These are phyloP conservation scores for Leucogyrophana mollusca DNA, from an alignment of 768 basidiomycete genomes.

Conservation along the genomic window DNA sequence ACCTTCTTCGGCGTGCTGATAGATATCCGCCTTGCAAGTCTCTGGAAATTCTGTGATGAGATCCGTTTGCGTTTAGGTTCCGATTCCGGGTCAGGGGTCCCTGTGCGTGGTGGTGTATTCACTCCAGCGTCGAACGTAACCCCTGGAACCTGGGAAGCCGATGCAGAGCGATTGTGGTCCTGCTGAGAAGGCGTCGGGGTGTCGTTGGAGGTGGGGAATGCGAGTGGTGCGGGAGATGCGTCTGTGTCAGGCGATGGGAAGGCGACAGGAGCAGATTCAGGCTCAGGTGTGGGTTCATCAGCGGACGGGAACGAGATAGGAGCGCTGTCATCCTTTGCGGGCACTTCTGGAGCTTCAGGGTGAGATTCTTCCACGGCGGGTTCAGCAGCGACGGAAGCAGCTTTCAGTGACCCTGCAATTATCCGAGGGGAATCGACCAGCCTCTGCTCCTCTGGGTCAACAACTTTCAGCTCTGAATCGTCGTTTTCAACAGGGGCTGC, in stretches of 20 bases:
- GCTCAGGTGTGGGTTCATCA: conserved; percentile 14
- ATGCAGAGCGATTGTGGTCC: conserved; percentile 25
- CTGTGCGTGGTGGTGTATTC: conserved; percentile 60
- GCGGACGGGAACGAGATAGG: conserved; percentile 35
- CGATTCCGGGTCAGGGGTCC: conserved; percentile 73
- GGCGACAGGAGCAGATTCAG: conserved; percentile 15
- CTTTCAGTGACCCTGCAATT: conserved; percentile 14
- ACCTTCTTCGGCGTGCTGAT: conserved; percentile 57
- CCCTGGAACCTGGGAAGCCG: conserved; percentile 20
- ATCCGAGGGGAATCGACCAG: conserved; percentile 14
- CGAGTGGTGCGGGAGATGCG: conserved; percentile 18
- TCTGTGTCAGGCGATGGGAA: conserved; percentile 25
- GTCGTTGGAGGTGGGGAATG: conserved; percentile 36
- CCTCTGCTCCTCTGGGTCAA: conserved; percentile 9
- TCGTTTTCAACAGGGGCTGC: conserved; percentile 15
- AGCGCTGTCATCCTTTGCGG: conserved; percentile 23
- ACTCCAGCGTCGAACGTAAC: conserved; percentile 69
- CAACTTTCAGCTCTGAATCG: conserved; percentile 24
- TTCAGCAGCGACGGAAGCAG: conserved; percentile 14
- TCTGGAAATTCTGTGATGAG: conserved; percentile 84
- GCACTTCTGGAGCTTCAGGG: conserved; percentile 23
- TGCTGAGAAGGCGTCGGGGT: conserved; percentile 26
- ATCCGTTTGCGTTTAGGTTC: conserved; percentile 80
- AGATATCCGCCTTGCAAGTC: conserved; percentile 73
- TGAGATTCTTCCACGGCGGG: conserved; percentile 10